Base-by-base conservation (phyloP, 805 yeast species). In the Wickerhamomyces sydowiorum region DNA sequence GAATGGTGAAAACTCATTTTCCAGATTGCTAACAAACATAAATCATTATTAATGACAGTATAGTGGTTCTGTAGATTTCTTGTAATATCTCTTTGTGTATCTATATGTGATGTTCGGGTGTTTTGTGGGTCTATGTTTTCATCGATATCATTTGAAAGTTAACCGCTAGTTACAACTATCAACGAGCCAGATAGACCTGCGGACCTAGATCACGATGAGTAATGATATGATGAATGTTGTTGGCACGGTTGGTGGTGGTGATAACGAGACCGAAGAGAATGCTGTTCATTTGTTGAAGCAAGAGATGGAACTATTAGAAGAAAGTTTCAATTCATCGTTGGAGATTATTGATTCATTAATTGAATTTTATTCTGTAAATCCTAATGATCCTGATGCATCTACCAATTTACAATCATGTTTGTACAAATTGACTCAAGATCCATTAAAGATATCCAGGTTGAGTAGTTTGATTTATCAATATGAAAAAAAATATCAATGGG, bases 401-500 rank as follows among this genome's bases (percentile, higher is more conserved):
- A 17, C 13, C 12, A n/a, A 13, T 15, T n/a, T 8, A 8, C 15
- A 31, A 14, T 7, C 9, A 17, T n/a, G 29, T 15, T 9, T 30
- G 9, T 7, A 20, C 10, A 19, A 25, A 5, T 28, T 37, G 3
- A 18, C 25, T 4, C 14, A 27, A 10, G 31, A 38, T n/a, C 31
- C 41, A 7, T 13, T 10, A 8, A 1, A 10, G 12, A 18, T 34
- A n/a, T 14, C 32, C 4, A 18, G 23, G 23, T 13, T 20, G 4
- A 18, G 18, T 13, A 14, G 20, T 13, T 10, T 17, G 14, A 36
- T 27, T 31, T 54, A 39, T 35, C 41, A 41, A 37, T 28, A 37
- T 23, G 56, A 54, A 25, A 44, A 44, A 21, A 34, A 44, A 10
- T 53, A 37, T 29, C 49, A 46, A 24, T 32, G 36, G 4, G 14